Conservation (phyloP, 2,329 filamentous ascomycete species). For the Phaeoacremonium minimum region DNA sequence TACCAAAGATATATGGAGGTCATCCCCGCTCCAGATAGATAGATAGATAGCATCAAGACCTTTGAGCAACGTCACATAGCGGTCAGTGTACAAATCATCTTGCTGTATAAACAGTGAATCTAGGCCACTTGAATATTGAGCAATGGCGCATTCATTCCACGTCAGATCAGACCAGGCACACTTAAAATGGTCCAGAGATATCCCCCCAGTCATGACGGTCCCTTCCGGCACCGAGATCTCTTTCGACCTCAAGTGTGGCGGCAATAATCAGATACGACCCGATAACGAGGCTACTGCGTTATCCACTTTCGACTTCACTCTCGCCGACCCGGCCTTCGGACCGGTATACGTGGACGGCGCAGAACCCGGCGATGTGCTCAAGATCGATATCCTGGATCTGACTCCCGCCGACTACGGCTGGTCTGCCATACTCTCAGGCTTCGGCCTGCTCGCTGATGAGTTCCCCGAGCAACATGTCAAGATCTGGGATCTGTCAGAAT, state of each 20-base stretch:
- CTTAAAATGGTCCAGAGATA: constrained; percentile 42
- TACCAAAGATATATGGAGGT: too few relatives aligned
- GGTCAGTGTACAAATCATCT: too few relatives aligned
- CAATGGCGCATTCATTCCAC: constrained; percentile 18
- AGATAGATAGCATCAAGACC: too few relatives aligned
- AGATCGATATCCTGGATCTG: constrained; percentile 43
- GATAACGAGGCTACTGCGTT: constrained; percentile 34
- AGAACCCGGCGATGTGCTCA: constrained; percentile 45
- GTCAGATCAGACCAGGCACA: constrained; percentile 26
- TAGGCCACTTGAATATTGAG: not conserved
- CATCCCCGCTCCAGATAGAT: too few relatives aligned
- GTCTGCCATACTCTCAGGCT: constrained; percentile 46
- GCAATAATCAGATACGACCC: constrained; percentile 42
- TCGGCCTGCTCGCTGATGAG: constrained; percentile 45
- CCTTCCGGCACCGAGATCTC: constrained; percentile 40
- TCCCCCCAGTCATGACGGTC: constrained; percentile 38
- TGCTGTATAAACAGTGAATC: too few relatives aligned
- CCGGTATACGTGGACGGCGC: constrained; percentile 44
- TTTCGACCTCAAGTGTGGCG: constrained; percentile 45
- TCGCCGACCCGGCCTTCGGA: constrained; percentile 44
- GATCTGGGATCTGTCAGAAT: constrained; percentile 38
- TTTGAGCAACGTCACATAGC: too few relatives aligned
- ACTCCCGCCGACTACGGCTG: constrained; percentile 42
- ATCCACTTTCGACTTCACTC: constrained; percentile 30
- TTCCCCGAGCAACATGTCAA: constrained; percentile 38